Evolutionary conservation across 2,329 filamentous ascomycete species (phyloP), one percentile per base, ranked within the genome.

Genomic region (Tothia fuscella): DNA sequence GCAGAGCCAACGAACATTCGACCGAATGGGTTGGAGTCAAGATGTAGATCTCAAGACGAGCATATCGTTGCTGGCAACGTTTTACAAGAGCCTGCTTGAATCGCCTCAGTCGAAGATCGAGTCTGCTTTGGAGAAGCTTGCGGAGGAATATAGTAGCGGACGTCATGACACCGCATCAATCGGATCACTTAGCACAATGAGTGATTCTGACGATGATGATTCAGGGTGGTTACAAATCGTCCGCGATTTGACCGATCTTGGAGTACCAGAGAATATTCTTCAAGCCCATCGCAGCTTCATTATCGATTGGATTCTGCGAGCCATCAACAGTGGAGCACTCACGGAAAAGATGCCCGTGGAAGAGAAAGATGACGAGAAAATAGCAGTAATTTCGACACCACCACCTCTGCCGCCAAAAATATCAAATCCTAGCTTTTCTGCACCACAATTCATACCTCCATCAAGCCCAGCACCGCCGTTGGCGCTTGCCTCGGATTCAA

Each of bases 201-300:
- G 29, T 3, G 21, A 31, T 2, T 25, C 21, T 2, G 20, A 34
- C 14, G 41, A 44, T 13, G 51, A 55, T 6, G 55, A 55, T 34
- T 49, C 50, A 21, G 51, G 54, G 9, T 59, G 56, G 56, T 43
- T 40, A 6, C 52, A 56, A 39, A 53, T 59, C 12, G 50, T 57
- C 10, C 48, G 51, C 9, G 56, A 59, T 30, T 46, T 59, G 2
- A 52, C 56, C 35, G 56, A 58, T 32, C 51, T 56, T 17, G 55
- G 55, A 5, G 47, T 59, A 3, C 49, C 50, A 16, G 38, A 48
- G 25, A 25, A 21, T 16, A 24, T 39, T 10, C 29, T 40, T 6
- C 26, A 31, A 19, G 34, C 42, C 17, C 53, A 57, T 32, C 51
- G 51, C 6, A 46, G 53, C 14, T 47, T 56, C 36, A 56, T 58